phyloP scores from a whole-genome alignment of 176 grass and related monocot species.

The Eragrostis nindensis region DNA sequence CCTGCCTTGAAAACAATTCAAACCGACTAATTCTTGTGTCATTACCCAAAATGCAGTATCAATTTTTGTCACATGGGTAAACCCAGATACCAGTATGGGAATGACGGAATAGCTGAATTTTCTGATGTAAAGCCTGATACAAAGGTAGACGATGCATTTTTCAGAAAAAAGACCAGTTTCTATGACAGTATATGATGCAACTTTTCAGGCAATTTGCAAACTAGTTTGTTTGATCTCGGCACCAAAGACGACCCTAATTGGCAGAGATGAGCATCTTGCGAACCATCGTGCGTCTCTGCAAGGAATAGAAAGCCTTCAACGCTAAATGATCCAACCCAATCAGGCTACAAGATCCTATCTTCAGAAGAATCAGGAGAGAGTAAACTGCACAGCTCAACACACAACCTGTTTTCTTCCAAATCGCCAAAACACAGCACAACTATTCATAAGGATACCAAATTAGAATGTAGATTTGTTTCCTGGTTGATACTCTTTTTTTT shows the following conservation, averaged over 20 bases:
- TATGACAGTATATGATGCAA: neutral
- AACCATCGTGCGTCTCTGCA: neutral
- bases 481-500: neutral
- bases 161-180: neutral
- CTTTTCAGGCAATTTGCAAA: neutral
- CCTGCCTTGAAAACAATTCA: constrained; percentile 13
- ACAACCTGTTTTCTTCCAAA: neutral
- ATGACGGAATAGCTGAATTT: neutral
- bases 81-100: neutral
- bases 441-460: neutral
- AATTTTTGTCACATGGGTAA: neutral
- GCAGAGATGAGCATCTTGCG: neutral
- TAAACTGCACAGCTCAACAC: neutral
- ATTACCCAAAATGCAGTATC: neutral
- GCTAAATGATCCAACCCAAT: neutral
- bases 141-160: neutral
- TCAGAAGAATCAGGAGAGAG: neutral
- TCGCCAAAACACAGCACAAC: neutral
- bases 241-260: constrained; percentile 15
- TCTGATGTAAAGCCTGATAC: neutral
- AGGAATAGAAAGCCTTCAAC: neutral
- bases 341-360: neutral
- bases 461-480: neutral
- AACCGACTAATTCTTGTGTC: neutral
- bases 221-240: neutral